These are phyloP conservation scores for Lactarius sp. DNA, from an alignment of 768 basidiomycete genomes.

Conservation along the genomic window DNA sequence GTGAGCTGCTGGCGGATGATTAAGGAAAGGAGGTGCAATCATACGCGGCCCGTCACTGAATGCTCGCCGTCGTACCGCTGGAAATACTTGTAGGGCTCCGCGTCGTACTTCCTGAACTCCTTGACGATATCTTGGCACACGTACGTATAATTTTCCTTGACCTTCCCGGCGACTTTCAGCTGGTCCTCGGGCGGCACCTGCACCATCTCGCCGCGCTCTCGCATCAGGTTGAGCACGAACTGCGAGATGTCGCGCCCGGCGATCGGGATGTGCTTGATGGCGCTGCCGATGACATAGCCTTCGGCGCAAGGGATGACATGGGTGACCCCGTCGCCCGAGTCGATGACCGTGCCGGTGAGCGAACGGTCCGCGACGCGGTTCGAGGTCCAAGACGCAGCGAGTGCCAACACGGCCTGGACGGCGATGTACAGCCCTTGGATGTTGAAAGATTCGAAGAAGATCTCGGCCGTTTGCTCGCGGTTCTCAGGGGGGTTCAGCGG, in stretches of 20 bases:
- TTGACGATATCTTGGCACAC: slow-evolving; percentile 99
- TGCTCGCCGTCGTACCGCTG: slow-evolving; percentile 92
- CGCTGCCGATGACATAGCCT: slow-evolving; percentile 97
- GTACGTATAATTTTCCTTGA: slow-evolving; percentile 98
- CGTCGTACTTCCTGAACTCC: slow-evolving; percentile 97
- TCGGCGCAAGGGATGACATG: slow-evolving; percentile 96
- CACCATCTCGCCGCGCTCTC: slow-evolving; percentile 90
- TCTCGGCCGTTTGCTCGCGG: slow-evolving; percentile 97
- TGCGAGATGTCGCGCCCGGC: slow-evolving; percentile 96
- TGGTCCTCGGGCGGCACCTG: slow-evolving; percentile 96
- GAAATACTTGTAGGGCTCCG: slow-evolving; percentile 93
- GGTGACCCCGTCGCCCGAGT: slow-evolving; percentile 98
- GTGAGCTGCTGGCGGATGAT: slow-evolving; percentile 11
- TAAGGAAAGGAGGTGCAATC: slow-evolving; percentile 27
- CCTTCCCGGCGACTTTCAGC: slow-evolving; percentile 80
- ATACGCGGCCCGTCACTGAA: slow-evolving; percentile 84
- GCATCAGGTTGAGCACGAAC: slow-evolving; percentile 92
- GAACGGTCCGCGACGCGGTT: slow-evolving; percentile 86
- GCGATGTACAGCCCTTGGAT: slow-evolving; percentile 98
- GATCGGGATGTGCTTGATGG: slow-evolving; percentile 98
- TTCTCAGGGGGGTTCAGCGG: slow-evolving; percentile 98
- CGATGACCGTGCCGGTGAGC: slow-evolving; percentile 95
- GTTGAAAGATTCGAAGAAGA: slow-evolving; percentile 99
- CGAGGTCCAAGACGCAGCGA: slow-evolving; percentile 96
- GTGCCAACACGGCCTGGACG: slow-evolving; percentile 96